Conservation (phyloP, 805 yeast genomes). For the Wickerhamiella occidentalis region DNA sequence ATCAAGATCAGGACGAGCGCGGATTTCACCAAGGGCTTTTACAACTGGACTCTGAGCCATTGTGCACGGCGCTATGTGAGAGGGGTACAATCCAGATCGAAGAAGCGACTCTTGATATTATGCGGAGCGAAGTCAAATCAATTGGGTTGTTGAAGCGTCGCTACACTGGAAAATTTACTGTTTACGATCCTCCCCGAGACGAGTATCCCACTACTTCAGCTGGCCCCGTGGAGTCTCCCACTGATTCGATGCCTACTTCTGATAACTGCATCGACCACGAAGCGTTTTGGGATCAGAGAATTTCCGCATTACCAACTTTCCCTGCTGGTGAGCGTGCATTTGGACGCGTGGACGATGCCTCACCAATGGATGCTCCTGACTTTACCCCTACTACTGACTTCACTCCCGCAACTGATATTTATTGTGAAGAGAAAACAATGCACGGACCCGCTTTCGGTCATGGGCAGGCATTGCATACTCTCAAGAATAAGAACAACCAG, state of each 20-base stretch:
- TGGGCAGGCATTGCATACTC: neutral
- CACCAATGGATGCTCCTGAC: constrained; percentile 2
- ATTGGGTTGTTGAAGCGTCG: constrained; percentile 2
- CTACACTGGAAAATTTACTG: constrained; percentile 3
- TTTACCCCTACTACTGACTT: constrained; percentile 7
- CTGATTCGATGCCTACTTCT: neutral
- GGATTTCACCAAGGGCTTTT: constrained; percentile 8
- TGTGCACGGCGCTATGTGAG: neutral
- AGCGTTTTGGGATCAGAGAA: neutral
- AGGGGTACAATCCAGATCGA: neutral
- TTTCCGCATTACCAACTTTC: neutral
- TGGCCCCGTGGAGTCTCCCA: no score
- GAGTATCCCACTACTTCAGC: neutral
- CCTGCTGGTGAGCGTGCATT: neutral
- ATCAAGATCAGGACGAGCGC: constrained; percentile 5
- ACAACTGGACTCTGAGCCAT: neutral
- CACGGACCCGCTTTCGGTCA: neutral
- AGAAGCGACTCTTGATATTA: neutral
- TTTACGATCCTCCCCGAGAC: neutral
- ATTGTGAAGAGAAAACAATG: neutral
- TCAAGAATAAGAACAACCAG: neutral
- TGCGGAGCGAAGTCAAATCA: constrained; percentile 8
- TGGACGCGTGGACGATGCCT: neutral
- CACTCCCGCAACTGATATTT: constrained; percentile 8
- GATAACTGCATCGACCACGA: neutral